Percentiles rank a stretch among this genome's conserved stretches.
Conservation (phyloP, 192 early-diverging fungal species). For the Dissophora ornata region DNA sequence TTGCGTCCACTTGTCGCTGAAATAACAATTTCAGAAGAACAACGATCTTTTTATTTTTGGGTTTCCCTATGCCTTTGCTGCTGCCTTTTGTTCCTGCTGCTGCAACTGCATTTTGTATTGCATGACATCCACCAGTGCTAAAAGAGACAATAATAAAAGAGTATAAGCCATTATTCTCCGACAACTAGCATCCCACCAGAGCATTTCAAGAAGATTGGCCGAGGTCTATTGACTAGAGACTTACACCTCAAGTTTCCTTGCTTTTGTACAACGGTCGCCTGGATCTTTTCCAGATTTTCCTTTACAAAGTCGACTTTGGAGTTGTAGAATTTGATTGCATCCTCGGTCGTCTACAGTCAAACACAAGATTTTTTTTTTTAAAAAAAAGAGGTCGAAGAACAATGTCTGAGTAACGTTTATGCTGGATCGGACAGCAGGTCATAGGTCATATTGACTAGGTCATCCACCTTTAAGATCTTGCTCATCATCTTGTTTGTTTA, state of each 20-base stretch:
- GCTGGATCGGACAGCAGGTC: not conserved
- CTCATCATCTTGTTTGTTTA: constrained; percentile 42
- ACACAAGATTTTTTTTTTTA: no score
- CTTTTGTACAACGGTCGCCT: constrained; percentile 83
- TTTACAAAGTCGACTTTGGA: constrained; percentile 87
- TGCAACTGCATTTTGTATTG: constrained; percentile 65
- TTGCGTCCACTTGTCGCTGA: no score
- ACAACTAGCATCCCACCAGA: not conserved
- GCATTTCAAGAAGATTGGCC: no score
- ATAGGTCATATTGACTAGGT: no score
- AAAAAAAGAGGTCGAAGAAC: no score
- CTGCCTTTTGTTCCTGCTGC: constrained; percentile 49
- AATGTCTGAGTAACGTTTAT: not conserved
- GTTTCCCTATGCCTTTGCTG: constrained; percentile 45
- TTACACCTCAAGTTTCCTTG: constrained; percentile 76
- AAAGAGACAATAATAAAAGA: not conserved
- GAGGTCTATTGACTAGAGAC: not conserved
- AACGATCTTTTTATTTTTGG: no score
- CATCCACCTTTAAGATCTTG: no score
- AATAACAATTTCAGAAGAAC: no score
- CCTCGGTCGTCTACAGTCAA: constrained; percentile 67
- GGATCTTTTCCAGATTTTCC: constrained; percentile 81
- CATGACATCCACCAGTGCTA: constrained; percentile 67
- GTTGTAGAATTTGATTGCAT: constrained; percentile 87
- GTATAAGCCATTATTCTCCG: not conserved